Evolutionary conservation across 306 rosid genomes (phyloP).

Genomic region (Psophocarpus tetragonolobus): DNA sequence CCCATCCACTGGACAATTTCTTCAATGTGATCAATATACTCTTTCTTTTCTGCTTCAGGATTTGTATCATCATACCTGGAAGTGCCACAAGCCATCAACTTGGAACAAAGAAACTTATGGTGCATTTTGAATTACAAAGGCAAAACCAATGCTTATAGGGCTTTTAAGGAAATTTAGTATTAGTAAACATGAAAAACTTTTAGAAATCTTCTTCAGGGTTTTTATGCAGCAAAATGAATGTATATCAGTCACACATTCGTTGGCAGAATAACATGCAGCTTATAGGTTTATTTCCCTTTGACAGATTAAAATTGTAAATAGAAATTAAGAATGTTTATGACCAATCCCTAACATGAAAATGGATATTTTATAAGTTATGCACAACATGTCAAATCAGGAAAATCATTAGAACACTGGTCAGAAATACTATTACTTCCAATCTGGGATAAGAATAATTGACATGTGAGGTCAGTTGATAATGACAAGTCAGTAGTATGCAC

Average conservation of each 20-base stretch:
- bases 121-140: slow-evolving; percentile 4
- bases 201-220: background rate
- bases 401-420: background rate
- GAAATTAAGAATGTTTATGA: background rate
- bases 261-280: background rate
- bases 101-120: background rate
- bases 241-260: background rate
- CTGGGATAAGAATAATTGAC: background rate
- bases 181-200: background rate
- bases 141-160: background rate
- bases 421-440: background rate
- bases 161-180: background rate
- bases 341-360: background rate
- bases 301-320: background rate
- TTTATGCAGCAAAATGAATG: background rate
- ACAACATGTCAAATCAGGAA: background rate
- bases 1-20: slow-evolving; percentile 99
- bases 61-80: slow-evolving; percentile 92
- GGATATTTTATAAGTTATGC: background rate
- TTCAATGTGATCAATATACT: slow-evolving; percentile 91
- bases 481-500: background rate
- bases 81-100: slow-evolving; percentile 31
- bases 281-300: background rate
- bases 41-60: slow-evolving; percentile 95
- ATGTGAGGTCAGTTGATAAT: background rate